Conservation (phyloP, 768 basidiomycete species). For the Naganishia onofrii region DNA sequence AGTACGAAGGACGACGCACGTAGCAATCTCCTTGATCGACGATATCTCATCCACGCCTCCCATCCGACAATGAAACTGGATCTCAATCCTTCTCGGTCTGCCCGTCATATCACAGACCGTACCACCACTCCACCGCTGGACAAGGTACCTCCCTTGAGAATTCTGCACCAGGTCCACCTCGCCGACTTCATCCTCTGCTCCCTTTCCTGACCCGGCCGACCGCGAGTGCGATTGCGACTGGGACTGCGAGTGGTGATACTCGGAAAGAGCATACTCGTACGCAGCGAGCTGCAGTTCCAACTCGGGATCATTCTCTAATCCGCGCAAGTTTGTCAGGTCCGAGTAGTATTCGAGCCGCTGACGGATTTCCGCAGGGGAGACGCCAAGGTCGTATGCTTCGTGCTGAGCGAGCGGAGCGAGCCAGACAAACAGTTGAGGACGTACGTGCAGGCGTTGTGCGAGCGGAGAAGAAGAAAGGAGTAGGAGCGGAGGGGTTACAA, state of each 20-base stretch:
- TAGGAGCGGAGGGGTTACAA: not conserved
- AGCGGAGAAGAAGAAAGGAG: not conserved
- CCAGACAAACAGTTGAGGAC: not conserved
- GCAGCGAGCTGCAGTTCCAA: constrained; percentile 60
- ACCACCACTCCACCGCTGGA: constrained; percentile 64
- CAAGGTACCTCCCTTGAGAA: constrained; percentile 71
- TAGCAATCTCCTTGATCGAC: constrained; percentile 88
- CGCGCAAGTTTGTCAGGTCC: constrained; percentile 11
- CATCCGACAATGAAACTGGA: constrained; percentile 98
- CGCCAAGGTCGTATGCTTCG: constrained; percentile 51
- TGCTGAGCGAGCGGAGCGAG: constrained; percentile 36
- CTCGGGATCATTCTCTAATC: constrained; percentile 67
- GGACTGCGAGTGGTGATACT: not conserved
- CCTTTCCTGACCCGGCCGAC: not conserved
- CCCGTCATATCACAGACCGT: constrained; percentile 91
- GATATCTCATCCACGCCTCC: constrained; percentile 84
- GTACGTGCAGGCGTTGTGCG: not conserved
- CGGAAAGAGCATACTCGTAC: constrained; percentile 19
- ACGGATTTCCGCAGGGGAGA: constrained; percentile 37
- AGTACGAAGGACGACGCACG: constrained; percentile 55
- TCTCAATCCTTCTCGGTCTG: constrained; percentile 81
- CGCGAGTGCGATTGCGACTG: no score
- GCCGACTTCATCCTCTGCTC: no score
- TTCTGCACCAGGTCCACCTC: constrained; percentile 60
- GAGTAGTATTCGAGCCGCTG: constrained; percentile 60